Evolutionary conservation across 768 basidiomycete genomes (phyloP).

Genomic region (Lentinula sp.): DNA sequence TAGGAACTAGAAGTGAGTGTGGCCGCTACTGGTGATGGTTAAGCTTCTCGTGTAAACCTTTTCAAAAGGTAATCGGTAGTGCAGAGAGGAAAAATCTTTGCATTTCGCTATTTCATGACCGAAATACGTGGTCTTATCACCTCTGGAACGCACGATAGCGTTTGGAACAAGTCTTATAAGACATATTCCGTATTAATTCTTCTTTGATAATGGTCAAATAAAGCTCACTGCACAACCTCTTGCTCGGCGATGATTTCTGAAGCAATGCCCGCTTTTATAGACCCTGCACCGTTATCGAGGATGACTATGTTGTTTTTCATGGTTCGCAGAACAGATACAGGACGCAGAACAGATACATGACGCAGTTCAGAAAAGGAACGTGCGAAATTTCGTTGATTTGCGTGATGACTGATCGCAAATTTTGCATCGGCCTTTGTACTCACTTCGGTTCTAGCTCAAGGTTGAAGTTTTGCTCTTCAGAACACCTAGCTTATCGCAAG

Average conservation of each 20-base stretch:
- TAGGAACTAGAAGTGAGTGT: constrained; percentile 26
- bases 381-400: not conserved
- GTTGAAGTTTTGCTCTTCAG: not conserved
- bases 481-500: not conserved
- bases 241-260: not conserved
- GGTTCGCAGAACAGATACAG: not conserved
- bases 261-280: constrained; percentile 4
- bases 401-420: too few species aligned
- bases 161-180: constrained; percentile 63
- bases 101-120: constrained; percentile 81
- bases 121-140: constrained; percentile 75
- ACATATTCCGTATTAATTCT: not conserved
- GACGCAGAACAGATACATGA: not conserved
- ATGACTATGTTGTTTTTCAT: constrained; percentile 3
- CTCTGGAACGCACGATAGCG: constrained; percentile 79
- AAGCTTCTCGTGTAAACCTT: constrained; percentile 44
- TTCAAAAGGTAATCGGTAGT: constrained; percentile 83
- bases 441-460: constrained; percentile 4
- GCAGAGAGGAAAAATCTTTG: constrained; percentile 72
- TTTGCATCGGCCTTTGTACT: not conserved
- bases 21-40: constrained; percentile 4
- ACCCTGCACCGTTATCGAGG: constrained; percentile 8
- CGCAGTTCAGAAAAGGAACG: not conserved
- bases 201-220: not conserved
- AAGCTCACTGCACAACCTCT: not conserved